A percentile compares a stretch with the other conserved stretches of the same genome.
Conservation (phyloP, 108 stramenopile species). For the Schizochytrium sp. region DNA sequence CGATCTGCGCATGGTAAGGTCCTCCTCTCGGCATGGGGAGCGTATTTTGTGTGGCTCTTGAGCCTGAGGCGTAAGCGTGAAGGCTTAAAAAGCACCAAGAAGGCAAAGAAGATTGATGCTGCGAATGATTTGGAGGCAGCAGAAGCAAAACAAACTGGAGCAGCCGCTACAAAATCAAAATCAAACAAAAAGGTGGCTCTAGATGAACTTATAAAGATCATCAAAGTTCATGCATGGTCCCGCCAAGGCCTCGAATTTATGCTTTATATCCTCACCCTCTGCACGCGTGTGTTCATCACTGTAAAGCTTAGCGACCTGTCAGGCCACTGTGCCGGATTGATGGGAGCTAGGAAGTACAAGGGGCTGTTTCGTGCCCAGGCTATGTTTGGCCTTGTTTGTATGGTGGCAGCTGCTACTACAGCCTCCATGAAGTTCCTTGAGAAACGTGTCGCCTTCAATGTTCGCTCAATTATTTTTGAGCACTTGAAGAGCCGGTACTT, state of each 20-base stretch:
- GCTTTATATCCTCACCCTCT: conserved; percentile 24
- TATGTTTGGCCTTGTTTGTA: conserved; percentile 1
- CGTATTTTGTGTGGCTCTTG: conserved; percentile 50
- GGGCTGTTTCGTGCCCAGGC: conserved; percentile 1
- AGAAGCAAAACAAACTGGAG: background rate
- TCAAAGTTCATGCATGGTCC: background rate
- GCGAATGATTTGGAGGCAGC: background rate
- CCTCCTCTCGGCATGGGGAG: conserved; percentile 38
- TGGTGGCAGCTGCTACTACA: conserved; percentile 31
- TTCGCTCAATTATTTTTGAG: background rate
- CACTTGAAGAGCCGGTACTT: conserved; percentile 55
- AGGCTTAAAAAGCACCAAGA: background rate
- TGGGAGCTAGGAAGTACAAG: conserved; percentile 18
- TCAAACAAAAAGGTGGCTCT: conserved; percentile 47
- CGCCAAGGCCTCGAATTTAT: conserved; percentile 23
- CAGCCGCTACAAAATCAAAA: background rate
- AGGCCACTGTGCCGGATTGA: background rate
- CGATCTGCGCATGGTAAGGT: conserved; percentile 8
- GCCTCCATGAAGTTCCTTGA: conserved; percentile 49
- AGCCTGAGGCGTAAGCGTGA: background rate
- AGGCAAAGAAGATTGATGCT: background rate
- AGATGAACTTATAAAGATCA: conserved; percentile 24
- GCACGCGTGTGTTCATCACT: conserved; percentile 58
- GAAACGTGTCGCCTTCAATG: background rate
- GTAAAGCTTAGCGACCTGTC: conserved; percentile 39